Base-by-base conservation (phyloP, 2,329 filamentous ascomycete species). In the Pleurostoma richardsiae region DNA sequence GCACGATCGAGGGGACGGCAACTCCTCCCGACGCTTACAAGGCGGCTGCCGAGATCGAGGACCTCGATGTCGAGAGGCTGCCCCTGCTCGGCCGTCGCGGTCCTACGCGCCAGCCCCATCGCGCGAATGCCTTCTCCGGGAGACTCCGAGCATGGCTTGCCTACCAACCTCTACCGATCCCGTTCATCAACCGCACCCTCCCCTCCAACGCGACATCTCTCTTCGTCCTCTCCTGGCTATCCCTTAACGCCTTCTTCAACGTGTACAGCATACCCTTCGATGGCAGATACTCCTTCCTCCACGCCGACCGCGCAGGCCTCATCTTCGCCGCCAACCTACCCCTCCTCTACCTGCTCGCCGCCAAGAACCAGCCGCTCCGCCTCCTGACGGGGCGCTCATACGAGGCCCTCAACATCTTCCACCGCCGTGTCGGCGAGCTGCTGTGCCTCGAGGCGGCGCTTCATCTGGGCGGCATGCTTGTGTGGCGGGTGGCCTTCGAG, bases 291-390 rank as follows among this genome's bases (percentile, higher is more conserved):
- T 66, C 79, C 46, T 80, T 83, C 58, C 70, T 79, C 45, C 74
- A 83, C 42, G 75, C 77, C 48, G 80, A 84, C 56, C 69, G 80
- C 30, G 71, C 75, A 36, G 79, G 78, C 4, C 67, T 76, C 39
- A 56, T 82, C 27, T 75, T 76, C 53, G 59, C 72, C 43, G 69
- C 67, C 56, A 75, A 76, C 54, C 61, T 76, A 1, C 72, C 72
- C 1, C 59, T 75, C 4, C 67, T 86, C 3, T 86, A 86, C 58
- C 66, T 86, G 4, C 68, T 86, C 4, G 75, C 79, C 2, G 82
- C 83, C 30, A 87, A 86, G 60, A 86, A 82, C 49, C 82, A 85
- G 51, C 83, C 82, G 0, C 57, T 86, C 31, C 77, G 77, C 48
- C 54, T 71, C 2, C 64, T 86, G 19, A 85, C 82, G 0, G 81